These are phyloP conservation scores for Zea luxurians DNA, from an alignment of 176 grass and related monocot species.

Conservation along the genomic window DNA sequence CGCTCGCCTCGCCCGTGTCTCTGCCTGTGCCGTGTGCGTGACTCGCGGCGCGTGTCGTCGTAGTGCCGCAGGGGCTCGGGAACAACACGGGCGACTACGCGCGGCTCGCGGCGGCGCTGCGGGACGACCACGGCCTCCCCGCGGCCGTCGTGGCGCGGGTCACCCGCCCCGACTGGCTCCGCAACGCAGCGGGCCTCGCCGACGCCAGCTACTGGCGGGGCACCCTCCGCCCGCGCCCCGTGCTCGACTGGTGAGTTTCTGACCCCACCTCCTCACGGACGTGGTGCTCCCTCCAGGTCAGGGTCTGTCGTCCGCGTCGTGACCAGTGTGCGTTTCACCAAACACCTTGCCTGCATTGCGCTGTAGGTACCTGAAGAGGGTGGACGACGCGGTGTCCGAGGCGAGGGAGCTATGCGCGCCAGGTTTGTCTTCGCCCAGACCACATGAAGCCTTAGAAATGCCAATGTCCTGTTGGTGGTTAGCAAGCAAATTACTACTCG, in stretches of 20 bases:
- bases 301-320: not conserved
- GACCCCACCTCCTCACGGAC: no score
- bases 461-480: not conserved
- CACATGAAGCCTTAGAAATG: not conserved
- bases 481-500: not conserved
- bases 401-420: slow-evolving; percentile 47
- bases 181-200: slow-evolving; percentile 76
- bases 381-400: slow-evolving; percentile 66
- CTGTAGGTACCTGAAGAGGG: slow-evolving; percentile 73
- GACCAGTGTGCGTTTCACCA: slow-evolving; percentile 9
- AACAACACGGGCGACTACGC: slow-evolving; percentile 91
- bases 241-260: slow-evolving; percentile 66
- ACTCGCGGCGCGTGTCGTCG: slow-evolving; percentile 37
- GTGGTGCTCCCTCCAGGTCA: not conserved
- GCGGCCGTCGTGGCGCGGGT: slow-evolving; percentile 70
- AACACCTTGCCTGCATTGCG: slow-evolving; percentile 6
- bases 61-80: slow-evolving; percentile 80
- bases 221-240: slow-evolving; percentile 68
- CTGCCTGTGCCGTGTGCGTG: not conserved
- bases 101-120: slow-evolving; percentile 51
- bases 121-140: slow-evolving; percentile 63
- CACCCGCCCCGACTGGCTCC: slow-evolving; percentile 74
- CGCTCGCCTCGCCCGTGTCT: not conserved
- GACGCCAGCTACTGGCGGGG: slow-evolving; percentile 81
- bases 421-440: slow-evolving; percentile 27